Evolutionary conservation across 2,329 filamentous ascomycete genomes (phyloP), one percentile per base, ranked within the genome.

Genomic region (Paraconiothyrium sp.): DNA sequence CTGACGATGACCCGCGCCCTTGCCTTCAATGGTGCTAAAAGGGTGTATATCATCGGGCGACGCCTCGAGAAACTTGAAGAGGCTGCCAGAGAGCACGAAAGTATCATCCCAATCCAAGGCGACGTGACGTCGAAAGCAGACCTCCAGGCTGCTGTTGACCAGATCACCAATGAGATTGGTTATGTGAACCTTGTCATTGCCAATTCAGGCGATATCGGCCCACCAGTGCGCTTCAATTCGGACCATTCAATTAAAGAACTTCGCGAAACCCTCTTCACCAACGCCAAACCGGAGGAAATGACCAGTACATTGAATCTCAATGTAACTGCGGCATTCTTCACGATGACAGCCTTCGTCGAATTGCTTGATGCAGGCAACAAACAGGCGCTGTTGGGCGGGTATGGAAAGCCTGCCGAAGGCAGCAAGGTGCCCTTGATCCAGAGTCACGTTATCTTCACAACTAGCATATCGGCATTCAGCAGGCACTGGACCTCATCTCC

Each of bases 361-460:
- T 62, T 82, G 16, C 76, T 82, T 0, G 79, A 81, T 14, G 76
- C 72, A 4, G 78, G 80, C 7, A 81, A 81, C 62, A 58, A 65
- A 35, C 57, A 61, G 10, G 61, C 63, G 11, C 13, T 63, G 10
- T 35, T 35, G 2, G 52, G 54, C 7, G 48, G 27, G 4, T 54
- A 43, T 32, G 57, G 57, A 7, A 54, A 64, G 44, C 50, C 50
- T 43, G 50, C 50, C 30, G 35, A 54, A 5, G 37, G 37, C 22
- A 54, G 50, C 37, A 43, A 35, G 35, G 50, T 54, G 13, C 50
- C 50, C 14, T 43, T 43, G 37, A 54, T 54, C 35, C 50, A 54
- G 13, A 67, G 62, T 27, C 69, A 69, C 22, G 57, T 70, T 2
- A 63, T 67, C 13, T 56, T 66, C 20, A 65, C 67, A 6, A 66